Evolutionary conservation across 768 basidiomycete species (phyloP), one percentile per base, ranked within the genome.

Genomic region (Exidia glandulosa): DNA sequence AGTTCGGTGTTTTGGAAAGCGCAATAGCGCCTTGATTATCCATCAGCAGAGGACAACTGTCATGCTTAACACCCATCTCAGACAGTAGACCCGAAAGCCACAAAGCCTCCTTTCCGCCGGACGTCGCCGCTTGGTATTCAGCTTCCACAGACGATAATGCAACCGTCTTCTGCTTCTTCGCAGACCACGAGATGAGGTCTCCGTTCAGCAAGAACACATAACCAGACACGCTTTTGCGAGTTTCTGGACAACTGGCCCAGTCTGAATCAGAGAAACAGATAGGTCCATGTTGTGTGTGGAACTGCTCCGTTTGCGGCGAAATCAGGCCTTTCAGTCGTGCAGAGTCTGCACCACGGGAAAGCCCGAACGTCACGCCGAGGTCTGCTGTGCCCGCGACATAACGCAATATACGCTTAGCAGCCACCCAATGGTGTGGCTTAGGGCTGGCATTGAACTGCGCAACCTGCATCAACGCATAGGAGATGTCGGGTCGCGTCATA

Each of bases 11-110:
- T 13, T 68, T 64, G 0, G 70, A 55, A 13, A 75, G 60, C 1
- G 69, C 61, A 37, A 75, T 70, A 1, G 73, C 69, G 3, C 63
- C 66, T 45, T 71, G 64, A 33, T 72, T 73, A 62, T 73, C 66
- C 41, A 45, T 45, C 4, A 45, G 5, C 16, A 45, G 3, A 6
- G 41, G 41, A 16, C 6, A 7, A 6, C 4, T 3, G 3, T 45
- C 41, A 4, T 6, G 6, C 41, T 3, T 3, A 16, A 64, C 58
- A 3, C 27, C 56, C 6, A 63, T 27, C 32, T 65, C 64, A 3
- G 48, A 25, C 16, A 66, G 47, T 25, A 69, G 60, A n/a, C 33
- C 57, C 16, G 57, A 56, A 10, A 63, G 23, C 63, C 63, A 65
- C 2, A 62, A 32, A 2, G 58, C 61, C 56, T 65, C 60, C 23